Conservation (phyloP, 2,329 filamentous ascomycete genomes). For the Thyridium curvatum region DNA sequence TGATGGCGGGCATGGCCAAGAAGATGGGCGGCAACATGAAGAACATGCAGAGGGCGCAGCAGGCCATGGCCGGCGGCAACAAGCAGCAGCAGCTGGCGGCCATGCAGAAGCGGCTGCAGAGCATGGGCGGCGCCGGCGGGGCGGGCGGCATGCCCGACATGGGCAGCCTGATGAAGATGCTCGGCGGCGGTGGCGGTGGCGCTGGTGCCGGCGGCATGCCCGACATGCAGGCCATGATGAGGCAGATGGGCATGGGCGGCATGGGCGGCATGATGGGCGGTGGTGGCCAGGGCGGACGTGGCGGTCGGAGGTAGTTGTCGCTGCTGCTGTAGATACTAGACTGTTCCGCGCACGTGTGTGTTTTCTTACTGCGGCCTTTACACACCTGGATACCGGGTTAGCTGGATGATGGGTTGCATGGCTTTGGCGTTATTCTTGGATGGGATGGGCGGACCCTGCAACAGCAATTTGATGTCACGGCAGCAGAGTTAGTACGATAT, state of each 20-base stretch:
- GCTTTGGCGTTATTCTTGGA: too few relatives aligned
- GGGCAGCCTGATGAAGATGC: conserved; percentile 85
- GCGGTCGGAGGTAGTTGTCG: conserved; percentile 2
- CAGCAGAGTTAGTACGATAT: too few relatives aligned
- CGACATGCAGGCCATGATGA: conserved; percentile 77
- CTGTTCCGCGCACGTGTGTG: too few relatives aligned
- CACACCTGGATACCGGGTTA: too few relatives aligned
- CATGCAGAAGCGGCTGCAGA: conserved; percentile 92
- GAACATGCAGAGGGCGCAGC: conserved; percentile 92
- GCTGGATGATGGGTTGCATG: too few relatives aligned
- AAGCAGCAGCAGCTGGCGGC: conserved; percentile 91
- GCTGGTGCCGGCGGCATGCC: conserved; percentile 58
- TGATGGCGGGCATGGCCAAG: conserved; percentile 99
- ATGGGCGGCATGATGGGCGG: conserved; percentile 23
- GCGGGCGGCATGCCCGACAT: conserved; percentile 73
- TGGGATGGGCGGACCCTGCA: too few relatives aligned
- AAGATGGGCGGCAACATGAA: conserved; percentile 97
- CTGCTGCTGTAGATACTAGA: too few relatives aligned
- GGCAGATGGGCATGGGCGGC: conserved; percentile 60
- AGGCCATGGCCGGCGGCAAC: conserved; percentile 84
- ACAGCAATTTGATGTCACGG: too few relatives aligned
- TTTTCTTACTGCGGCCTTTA: too few relatives aligned
- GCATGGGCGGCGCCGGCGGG: conserved; percentile 73
- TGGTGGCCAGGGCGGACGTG: conserved; percentile 10
- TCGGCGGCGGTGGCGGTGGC: conserved; percentile 64